phyloP scores from a whole-genome alignment of 768 basidiomycete genomes.

The Suillus variegatus region DNA sequence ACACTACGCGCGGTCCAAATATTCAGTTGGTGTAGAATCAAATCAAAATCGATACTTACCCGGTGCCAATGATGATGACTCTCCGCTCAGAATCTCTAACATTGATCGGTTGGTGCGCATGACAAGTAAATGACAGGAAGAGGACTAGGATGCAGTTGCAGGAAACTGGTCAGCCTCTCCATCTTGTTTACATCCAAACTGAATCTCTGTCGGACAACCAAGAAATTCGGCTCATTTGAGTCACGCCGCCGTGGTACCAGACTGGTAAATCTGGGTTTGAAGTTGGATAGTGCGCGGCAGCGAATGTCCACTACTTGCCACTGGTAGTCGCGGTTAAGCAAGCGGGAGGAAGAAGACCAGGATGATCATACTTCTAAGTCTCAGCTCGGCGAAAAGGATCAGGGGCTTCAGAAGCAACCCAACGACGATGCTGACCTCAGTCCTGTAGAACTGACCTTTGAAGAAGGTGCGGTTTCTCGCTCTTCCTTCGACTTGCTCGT shows the following conservation, averaged over 20 bases:
- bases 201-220: too few relatives aligned
- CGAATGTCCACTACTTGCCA: slow-evolving; percentile 9
- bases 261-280: too few relatives aligned
- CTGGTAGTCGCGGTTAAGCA: slow-evolving; percentile 10
- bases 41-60: slow-evolving; percentile 10
- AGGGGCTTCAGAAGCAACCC: neutral
- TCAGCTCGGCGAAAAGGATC: neutral
- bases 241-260: too few relatives aligned
- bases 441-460: slow-evolving; percentile 47
- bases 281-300: too few relatives aligned
- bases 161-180: too few relatives aligned
- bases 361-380: neutral
- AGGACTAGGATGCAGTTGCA: too few relatives aligned
- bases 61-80: slow-evolving; percentile 24
- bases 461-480: slow-evolving; percentile 40
- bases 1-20: slow-evolving; percentile 25
- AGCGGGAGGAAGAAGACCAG: neutral
- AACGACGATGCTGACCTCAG: slow-evolving; percentile 26
- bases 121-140: too few relatives aligned
- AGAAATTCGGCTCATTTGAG: too few relatives aligned
- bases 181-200: too few relatives aligned
- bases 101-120: too few relatives aligned
- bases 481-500: neutral
- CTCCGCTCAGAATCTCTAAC: neutral
- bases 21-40: neutral